These are phyloP conservation scores for Fusarium sp. DNA, from an alignment of 2,329 filamentous ascomycete genomes.

Conservation along the genomic window DNA sequence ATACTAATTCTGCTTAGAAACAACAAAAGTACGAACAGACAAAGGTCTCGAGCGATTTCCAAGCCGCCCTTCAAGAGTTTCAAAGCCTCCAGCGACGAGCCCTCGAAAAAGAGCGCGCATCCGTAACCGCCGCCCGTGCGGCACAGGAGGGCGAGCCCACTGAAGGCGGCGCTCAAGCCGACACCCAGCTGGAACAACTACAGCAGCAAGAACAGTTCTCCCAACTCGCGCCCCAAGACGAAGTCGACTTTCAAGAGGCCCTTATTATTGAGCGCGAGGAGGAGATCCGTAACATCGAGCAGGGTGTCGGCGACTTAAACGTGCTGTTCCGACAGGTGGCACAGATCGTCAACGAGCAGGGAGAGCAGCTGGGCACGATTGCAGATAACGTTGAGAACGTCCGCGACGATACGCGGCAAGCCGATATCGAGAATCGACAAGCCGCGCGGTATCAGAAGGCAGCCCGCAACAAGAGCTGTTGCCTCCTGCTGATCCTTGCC, in stretches of 20 bases:
- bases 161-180: conserved; percentile 43
- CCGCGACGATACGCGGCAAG: conserved; percentile 82
- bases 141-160: conserved; percentile 73
- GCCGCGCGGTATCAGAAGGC: conserved; percentile 95
- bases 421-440: conserved; percentile 84
- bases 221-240: conserved; percentile 87
- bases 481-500: conserved; percentile 85
- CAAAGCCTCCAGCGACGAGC: conserved; percentile 90
- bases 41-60: conserved; percentile 94
- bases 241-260: conserved; percentile 97
- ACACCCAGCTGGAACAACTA: conserved; percentile 63
- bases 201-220: conserved; percentile 75
- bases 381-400: conserved; percentile 88
- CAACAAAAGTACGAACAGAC: conserved; percentile 97
- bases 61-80: conserved; percentile 88
- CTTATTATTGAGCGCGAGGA: conserved; percentile 96
- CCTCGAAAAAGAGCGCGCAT: conserved; percentile 91
- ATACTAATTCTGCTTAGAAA: conserved; percentile 65
- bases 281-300: conserved; percentile 97
- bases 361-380: conserved; percentile 87
- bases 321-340: conserved; percentile 98
- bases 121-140: conserved; percentile 82
- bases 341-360: conserved; percentile 95
- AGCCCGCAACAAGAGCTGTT: conserved; percentile 93
- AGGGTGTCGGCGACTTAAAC: conserved; percentile 93